phyloP scores from a whole-genome alignment of 2,329 filamentous ascomycete genomes.

The Pleoardoris graminearum region DNA sequence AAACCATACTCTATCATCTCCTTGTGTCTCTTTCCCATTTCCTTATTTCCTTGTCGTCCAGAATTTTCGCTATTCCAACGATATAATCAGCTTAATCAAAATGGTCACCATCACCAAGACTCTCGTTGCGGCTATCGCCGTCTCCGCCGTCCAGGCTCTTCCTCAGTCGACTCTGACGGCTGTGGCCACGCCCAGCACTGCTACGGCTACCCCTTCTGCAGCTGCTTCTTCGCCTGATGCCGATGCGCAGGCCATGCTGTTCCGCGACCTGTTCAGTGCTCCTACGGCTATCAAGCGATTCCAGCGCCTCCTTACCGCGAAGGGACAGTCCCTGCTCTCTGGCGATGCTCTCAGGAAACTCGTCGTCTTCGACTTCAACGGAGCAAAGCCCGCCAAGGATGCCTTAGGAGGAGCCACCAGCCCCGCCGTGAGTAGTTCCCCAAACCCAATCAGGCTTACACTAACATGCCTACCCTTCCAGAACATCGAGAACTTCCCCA shows the following conservation, averaged over 20 bases:
- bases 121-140: constrained; percentile 37
- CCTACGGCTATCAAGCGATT: constrained; percentile 46
- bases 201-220: constrained; percentile 16
- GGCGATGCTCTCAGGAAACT: constrained; percentile 34
- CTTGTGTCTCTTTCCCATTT: constrained; percentile 22
- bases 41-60: constrained; percentile 19
- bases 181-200: constrained; percentile 13
- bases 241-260: constrained; percentile 28
- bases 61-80: constrained; percentile 18
- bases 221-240: constrained; percentile 9
- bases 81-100: constrained; percentile 22
- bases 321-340: constrained; percentile 35
- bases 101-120: constrained; percentile 43
- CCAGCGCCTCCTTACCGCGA: constrained; percentile 39
- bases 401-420: constrained; percentile 57
- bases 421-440: constrained; percentile 24
- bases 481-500: constrained; percentile 47
- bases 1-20: constrained; percentile 31
- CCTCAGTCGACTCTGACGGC: constrained; percentile 24
- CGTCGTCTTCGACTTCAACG: constrained; percentile 67
- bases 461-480: constrained; percentile 14
- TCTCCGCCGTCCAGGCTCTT: constrained; percentile 37
- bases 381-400: constrained; percentile 47
- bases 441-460: not conserved
- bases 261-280: constrained; percentile 36